Conservation (phyloP, 495 filamentous ascomycete genomes). For the Parathielavia hyrcaniae region DNA sequence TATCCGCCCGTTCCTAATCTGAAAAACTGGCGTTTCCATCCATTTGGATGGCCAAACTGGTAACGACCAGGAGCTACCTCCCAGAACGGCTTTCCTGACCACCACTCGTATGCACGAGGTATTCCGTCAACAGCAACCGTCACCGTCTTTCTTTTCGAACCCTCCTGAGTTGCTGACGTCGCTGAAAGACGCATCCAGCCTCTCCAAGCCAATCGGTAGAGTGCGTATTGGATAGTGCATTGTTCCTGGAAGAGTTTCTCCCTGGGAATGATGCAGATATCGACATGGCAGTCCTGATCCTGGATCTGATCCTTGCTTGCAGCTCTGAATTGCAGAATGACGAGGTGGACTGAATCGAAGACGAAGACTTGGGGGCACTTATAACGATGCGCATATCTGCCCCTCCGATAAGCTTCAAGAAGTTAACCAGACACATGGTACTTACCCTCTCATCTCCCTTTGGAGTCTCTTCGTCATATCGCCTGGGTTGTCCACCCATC, state of each 20-base stretch:
- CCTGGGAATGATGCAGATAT: constrained; percentile 4
- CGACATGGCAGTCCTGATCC: constrained; percentile 1
- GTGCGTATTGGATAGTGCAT: constrained; percentile 7
- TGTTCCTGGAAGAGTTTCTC: background rate
- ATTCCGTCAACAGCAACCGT: constrained; percentile 1
- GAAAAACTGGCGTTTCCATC: constrained; percentile 10
- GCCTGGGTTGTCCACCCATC: background rate
- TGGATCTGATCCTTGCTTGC: background rate
- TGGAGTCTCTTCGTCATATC: background rate
- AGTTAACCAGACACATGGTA: background rate
- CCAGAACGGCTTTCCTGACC: constrained; percentile 3
- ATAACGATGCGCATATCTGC: background rate
- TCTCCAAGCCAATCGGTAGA: constrained; percentile 12
- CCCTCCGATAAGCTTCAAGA: background rate
- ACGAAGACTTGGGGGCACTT: constrained; percentile 1
- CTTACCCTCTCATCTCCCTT: background rate
- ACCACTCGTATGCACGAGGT: constrained; percentile 7
- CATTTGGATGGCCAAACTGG: background rate
- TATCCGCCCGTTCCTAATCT: constrained; percentile 1
- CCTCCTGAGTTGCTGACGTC: constrained; percentile 6
- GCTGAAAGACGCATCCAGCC: constrained; percentile 8
- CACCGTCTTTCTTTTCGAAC: constrained; percentile 3
- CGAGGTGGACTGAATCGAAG: background rate
- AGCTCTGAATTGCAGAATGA: background rate
- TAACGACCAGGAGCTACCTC: background rate